Evolutionary conservation across 1,284 basidiomycete genomes (phyloP), one percentile per base, ranked within the genome.

Genomic region (Austroboletus novae-zelandiae): DNA sequence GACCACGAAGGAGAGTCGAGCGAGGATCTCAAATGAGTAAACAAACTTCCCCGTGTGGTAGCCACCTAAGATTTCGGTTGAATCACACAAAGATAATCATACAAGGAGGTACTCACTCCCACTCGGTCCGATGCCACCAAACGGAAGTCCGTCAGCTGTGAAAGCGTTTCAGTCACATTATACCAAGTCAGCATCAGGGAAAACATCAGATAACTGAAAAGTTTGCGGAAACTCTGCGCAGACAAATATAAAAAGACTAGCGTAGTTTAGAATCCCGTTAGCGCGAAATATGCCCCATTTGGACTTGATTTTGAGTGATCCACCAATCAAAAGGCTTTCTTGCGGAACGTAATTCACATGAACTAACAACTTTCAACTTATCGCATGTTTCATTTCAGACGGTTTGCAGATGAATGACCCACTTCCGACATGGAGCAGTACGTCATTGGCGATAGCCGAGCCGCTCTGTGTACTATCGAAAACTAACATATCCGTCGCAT

Each of bases 51-150:
- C 78, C 0, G 77, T 79, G 57, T 84, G 79, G 41, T 74, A 74
- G 7, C 88, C 87, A 43, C 74, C 86, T 87, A 8, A 31, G 37
- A 27, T 5, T 27, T n/a, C 3, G 11, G 17, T 45, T 36, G 10
- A 40, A 30, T 34, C 29, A 9, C 18, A 7, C 36, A 34, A 20
- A 10, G 10, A 11, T 10, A 30, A 25, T 29, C 42, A 30, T 40
- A 34, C 47, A 34, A 11, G 47, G 17, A 17, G 20, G 15, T 3
- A 68, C 83, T 58, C 65, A 88, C 86, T 78, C 63, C 87, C 87
- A 57, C 86, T 89, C 7, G 78, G 73, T 6, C 89, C 88, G 40
- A 81, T 73, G 40, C 89, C 89, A 37, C 87, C 88, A 47, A 91
- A 86, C 1, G 86, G 86, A 41, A 88, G 66, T n/a, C 81, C 84